Conservation (phyloP, 2,329 filamentous ascomycete genomes). For the Colletotrichum scovillei region DNA sequence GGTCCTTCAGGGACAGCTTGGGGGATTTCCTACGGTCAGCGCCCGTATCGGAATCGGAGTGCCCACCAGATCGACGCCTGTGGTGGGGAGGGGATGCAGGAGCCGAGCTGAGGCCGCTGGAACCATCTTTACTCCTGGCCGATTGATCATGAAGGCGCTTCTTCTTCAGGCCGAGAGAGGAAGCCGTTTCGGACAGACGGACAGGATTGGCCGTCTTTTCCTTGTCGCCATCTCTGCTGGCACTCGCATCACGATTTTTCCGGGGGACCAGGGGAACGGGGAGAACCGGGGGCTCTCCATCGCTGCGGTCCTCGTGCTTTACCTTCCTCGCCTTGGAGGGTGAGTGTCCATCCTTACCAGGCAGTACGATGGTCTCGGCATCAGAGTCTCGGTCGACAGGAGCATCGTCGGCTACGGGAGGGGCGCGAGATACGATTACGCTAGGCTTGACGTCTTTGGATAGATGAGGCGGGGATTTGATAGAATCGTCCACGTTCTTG, state of each 20-base stretch:
- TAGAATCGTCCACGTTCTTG: constrained; percentile 26
- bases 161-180: constrained; percentile 53
- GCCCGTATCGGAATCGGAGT: constrained; percentile 68
- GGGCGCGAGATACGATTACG: constrained; percentile 42
- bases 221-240: constrained; percentile 50
- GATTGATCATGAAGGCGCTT: constrained; percentile 58
- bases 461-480: constrained; percentile 26
- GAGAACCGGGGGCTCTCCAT: constrained; percentile 59
- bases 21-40: constrained; percentile 54
- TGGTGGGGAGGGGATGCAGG: constrained; percentile 65
- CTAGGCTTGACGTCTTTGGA: constrained; percentile 37
- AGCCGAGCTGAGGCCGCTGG: constrained; percentile 69
- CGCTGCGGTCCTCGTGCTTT: constrained; percentile 73
- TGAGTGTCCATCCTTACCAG: constrained; percentile 73
- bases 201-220: constrained; percentile 46
- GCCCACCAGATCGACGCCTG: constrained; percentile 49
- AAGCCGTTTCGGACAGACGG: constrained; percentile 41
- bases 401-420: constrained; percentile 51
- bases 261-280: constrained; percentile 41
- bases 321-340: constrained; percentile 72
- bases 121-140: constrained; percentile 60
- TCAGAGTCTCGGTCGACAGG: constrained; percentile 73
- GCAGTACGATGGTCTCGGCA: constrained; percentile 77
- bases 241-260: constrained; percentile 46
- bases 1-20: constrained; percentile 60